Evolutionary conservation across 257 asterid species (phyloP).

Genomic region (Capsicum pubescens): DNA sequence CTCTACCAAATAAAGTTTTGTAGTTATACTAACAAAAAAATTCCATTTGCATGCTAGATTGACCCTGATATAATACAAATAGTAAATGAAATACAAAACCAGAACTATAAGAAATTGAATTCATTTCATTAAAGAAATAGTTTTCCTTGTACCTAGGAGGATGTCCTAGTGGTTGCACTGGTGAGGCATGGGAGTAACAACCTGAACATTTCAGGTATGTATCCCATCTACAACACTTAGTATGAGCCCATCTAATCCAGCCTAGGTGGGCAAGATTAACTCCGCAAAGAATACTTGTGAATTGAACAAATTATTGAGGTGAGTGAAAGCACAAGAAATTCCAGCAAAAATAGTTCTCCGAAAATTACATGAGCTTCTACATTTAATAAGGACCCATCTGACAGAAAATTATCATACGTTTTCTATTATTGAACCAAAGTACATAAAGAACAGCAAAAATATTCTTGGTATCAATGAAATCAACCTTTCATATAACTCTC

Average conservation of each 20-base stretch:
- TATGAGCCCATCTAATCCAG: neutral
- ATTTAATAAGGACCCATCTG: neutral
- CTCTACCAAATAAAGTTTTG: neutral
- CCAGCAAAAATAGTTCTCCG: neutral
- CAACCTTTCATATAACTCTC: neutral
- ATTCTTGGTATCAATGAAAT: neutral
- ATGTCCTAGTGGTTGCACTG: neutral
- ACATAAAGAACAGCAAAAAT: neutral
- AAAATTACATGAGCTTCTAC: slow-evolving; percentile 5
- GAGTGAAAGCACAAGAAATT: neutral
- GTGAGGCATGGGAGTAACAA: neutral
- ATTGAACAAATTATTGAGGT: neutral
- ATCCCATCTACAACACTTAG: neutral
- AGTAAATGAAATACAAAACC: neutral
- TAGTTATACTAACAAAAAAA: neutral
- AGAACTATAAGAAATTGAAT: neutral
- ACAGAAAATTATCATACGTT: neutral
- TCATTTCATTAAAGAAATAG: neutral
- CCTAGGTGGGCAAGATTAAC: neutral
- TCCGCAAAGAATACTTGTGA: neutral
- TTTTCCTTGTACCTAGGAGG: neutral
- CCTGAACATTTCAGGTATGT: neutral
- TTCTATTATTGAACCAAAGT: neutral
- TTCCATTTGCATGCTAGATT: neutral
- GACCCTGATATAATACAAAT: neutral